Evolutionary conservation across 768 basidiomycete genomes (phyloP), one percentile per base, ranked within the genome.

Genomic region (Rhodosporidiobolus sp.): DNA sequence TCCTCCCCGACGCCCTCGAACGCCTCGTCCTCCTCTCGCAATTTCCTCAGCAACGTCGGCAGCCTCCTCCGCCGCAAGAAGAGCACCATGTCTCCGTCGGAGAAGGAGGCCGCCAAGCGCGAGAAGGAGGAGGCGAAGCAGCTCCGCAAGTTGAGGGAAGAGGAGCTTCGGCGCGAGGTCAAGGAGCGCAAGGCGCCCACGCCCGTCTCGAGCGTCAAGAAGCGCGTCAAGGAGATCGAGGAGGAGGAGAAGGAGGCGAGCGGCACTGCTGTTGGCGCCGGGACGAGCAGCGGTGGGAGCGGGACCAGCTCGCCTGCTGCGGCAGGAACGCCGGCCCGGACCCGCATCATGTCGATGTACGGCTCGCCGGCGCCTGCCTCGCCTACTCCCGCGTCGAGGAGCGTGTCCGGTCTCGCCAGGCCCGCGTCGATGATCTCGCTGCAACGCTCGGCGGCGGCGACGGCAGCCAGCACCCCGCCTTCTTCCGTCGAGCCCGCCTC

Each of bases 141-240:
- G 28, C 65, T 66, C 12, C 65, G 65, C 48, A 54, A 65, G 35
- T 46, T 70, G 22, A 35, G 46, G n/a, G 69, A 70, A 54, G 65
- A 66, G 34, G 63, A 57, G 26, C 58, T 55, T 17, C 53, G 35
- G 32, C 50, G 54, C 17, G 64, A 65, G 30, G 34, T 30, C 22
- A 45, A 46, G 32, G 65, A 64, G 52, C 48, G 49, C 6, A 24
- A 35, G 28, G 14, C 32, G 6, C 67, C 73, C 17, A 74, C 65
- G 10, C 69, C 69, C 22, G 73, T 74, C 1, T 62, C 58, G 28
- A 72, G 59, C 54, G 74, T 76, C 49, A 76, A 76, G 57, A 60
- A 54, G 53, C 59, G 74, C 4, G 74, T 76, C 1, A 43, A 61
- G 30, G 74, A 76, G 53, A 53, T 76, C 28, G 74, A 75, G 48